phyloP scores from a whole-genome alignment of 2,329 filamentous ascomycete species.

The Metarhizium rileyi region DNA sequence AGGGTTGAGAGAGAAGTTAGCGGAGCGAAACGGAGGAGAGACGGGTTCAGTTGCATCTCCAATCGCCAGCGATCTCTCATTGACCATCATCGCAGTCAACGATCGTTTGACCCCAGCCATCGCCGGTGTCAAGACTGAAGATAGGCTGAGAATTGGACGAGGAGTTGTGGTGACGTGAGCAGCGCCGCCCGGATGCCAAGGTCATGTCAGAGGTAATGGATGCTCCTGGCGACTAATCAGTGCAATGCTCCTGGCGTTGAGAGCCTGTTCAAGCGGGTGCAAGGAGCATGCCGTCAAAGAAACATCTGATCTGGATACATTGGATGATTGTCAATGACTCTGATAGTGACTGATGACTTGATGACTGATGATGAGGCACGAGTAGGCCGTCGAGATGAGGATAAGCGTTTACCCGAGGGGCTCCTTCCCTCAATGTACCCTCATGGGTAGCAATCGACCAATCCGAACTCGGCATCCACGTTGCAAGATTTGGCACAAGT shows the following conservation, averaged over 20 bases:
- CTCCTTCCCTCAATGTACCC: no score
- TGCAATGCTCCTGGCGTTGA: no score
- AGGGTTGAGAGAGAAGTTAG: neutral
- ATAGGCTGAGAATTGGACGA: no score
- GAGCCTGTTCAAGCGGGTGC: no score
- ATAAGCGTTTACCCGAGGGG: conserved; percentile 14
- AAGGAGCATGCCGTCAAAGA: neutral
- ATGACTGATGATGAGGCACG: neutral
- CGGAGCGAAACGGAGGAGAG: neutral
- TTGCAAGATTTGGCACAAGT: neutral
- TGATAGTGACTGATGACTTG: no score
- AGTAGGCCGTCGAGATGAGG: no score
- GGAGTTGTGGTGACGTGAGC: neutral
- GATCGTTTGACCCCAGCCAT: conserved; percentile 33
- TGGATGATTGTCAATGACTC: no score
- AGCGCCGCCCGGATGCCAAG: neutral
- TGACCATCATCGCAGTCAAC: conserved; percentile 23
- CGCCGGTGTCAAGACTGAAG: no score
- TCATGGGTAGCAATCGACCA: no score
- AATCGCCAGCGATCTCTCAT: conserved; percentile 14
- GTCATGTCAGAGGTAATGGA: conserved; percentile 1
- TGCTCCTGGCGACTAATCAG: no score
- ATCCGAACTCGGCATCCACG: neutral
- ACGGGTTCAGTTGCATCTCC: conserved; percentile 2
- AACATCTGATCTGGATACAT: no score